Percentiles rank a stretch among this genome's conserved stretches.
Conservation (phyloP, 768 basidiomycete genomes). For the Boletus bicolor region DNA sequence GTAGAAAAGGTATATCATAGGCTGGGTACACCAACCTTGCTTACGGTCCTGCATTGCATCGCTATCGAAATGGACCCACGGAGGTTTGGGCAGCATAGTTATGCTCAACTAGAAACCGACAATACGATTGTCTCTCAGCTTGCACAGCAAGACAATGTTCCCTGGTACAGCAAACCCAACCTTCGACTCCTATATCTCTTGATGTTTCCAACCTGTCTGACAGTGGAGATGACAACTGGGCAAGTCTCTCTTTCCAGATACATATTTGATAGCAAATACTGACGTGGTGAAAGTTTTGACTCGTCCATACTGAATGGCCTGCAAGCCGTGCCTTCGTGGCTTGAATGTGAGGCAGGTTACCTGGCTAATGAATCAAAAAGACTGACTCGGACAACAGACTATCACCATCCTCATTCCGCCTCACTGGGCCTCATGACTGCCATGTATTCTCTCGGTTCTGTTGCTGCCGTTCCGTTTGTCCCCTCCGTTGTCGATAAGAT, state of each 20-base stretch:
- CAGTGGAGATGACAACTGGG: conserved; percentile 23
- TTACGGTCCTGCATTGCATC: not conserved
- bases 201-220: conserved; percentile 42
- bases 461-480: conserved; percentile 45
- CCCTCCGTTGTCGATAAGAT: conserved; percentile 1
- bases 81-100: not conserved
- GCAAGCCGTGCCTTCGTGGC: conserved; percentile 57
- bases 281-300: conserved; percentile 13
- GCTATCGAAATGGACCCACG: conserved; percentile 3
- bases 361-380: not conserved
- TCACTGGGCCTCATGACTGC: conserved; percentile 44
- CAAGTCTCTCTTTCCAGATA: not conserved
- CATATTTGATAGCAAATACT: not conserved
- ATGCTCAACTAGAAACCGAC: not conserved
- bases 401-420: conserved; percentile 49
- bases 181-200: conserved; percentile 52
- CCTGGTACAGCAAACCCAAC: conserved; percentile 65
- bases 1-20: not conserved
- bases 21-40: not conserved
- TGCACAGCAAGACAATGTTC: conserved; percentile 43
- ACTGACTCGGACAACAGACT: conserved; percentile 38
- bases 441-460: conserved; percentile 56
- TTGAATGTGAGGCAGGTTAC: conserved; percentile 40
- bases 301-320: conserved; percentile 64
- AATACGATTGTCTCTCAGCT: conserved; percentile 19